Base-by-base conservation (phyloP, 805 yeast species). In the Wickerhamomyces pijperi region DNA sequence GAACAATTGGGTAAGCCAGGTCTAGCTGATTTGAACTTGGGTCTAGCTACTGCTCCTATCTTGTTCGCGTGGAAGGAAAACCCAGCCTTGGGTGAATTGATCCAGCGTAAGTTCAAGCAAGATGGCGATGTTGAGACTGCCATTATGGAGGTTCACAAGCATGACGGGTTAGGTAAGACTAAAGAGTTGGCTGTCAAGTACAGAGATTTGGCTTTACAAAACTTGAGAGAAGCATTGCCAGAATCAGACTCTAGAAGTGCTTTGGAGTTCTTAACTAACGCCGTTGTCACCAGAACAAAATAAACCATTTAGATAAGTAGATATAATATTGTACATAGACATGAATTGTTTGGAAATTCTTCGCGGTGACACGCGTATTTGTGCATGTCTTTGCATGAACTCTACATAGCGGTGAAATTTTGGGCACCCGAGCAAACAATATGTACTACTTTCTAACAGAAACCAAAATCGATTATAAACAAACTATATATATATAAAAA, bases 1-100 rank as follows among this genome's bases (percentile, higher is more conserved):
- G 75, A 74, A 33, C 76, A 83, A 38, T 64, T 92, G 42, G 98
- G 98, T 29, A 92, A 92, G 59, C 97, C 98, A 3, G 80, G 95
- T 8, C 95, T 92, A 50, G 97, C 96, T 4, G 98, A 92, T 62
- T 69, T 92, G 49, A 77, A 88, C 58, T 67, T 92, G 34, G 98
- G 98, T 0, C 70, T 92, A 49, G 97, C 97, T 2, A 92, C 98
- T 1, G 97, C 97, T 0, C 98, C 98, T 1, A 87, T 90, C 3
- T 64, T 92, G 39, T 92, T 72, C 60, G 97, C 98, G 1, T 92
- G 98, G 98, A 78, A 74, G 52, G 75, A 81, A 51, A 77, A 75
- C 51, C 94, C 95, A 0, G 82, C 79, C 42, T 67, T 92, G 36
- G 97, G 97, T 3, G 78, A 75, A 29, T 60, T 90, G 51, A 87